A percentile compares a stretch with the other conserved stretches of the same genome.
These are phyloP conservation scores for Bolboschoenoplectus hybrid DNA, from an alignment of 202 grass and related monocot genomes.

Conservation along the genomic window DNA sequence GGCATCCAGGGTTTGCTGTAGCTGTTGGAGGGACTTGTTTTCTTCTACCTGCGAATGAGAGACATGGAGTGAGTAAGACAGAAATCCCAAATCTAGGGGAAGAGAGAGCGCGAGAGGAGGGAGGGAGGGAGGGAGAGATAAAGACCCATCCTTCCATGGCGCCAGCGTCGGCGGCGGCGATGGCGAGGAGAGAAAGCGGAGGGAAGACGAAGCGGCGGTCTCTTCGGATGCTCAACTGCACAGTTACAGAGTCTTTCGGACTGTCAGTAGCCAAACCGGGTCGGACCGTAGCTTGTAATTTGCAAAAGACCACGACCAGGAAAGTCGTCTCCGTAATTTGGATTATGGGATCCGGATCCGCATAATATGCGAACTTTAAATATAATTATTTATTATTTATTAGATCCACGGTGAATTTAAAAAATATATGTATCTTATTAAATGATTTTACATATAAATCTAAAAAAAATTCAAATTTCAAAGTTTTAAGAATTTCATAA, in stretches of 20 bases:
- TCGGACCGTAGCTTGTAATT: too few relatives aligned
- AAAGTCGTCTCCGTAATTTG: too few relatives aligned
- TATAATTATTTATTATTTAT: too few relatives aligned
- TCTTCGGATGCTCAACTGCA: not conserved
- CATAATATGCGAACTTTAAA: too few relatives aligned
- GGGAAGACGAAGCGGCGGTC: not conserved
- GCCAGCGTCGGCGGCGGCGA: conserved; percentile 14
- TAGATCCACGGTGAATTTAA: too few relatives aligned
- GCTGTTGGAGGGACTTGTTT: conserved; percentile 42
- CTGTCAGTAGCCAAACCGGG: not conserved
- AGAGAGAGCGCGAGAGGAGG: not conserved
- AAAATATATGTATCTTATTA: too few relatives aligned
- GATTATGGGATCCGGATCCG: too few relatives aligned
- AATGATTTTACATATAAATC: too few relatives aligned
- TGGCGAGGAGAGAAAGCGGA: conserved; percentile 6
- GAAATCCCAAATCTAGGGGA: not conserved
- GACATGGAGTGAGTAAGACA: conserved; percentile 23
- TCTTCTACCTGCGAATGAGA: conserved; percentile 50
- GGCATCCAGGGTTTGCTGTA: conserved; percentile 60
- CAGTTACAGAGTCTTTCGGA: not conserved
- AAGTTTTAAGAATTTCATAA: too few relatives aligned
- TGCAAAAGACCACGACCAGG: too few relatives aligned
- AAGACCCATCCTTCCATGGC: conserved; percentile 49
- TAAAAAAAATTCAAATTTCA: too few relatives aligned
- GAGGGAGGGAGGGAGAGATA: not conserved